A percentile compares a stretch with the other conserved stretches of the same genome.
Evolutionary conservation across 140 eudicot genomes (phyloP).

Genomic region (Cichorium intybus): DNA sequence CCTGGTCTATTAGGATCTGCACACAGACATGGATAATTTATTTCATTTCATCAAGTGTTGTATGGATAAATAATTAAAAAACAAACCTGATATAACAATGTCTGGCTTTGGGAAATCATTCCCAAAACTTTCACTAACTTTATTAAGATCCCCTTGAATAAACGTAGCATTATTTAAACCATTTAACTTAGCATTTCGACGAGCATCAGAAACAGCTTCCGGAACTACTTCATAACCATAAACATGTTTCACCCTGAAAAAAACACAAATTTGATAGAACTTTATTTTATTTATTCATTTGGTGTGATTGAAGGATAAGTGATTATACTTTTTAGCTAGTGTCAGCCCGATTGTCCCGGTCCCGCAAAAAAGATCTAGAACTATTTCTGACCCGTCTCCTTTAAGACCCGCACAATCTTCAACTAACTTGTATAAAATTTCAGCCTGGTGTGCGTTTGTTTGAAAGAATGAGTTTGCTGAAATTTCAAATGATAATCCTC

Average conservation of each 20-base stretch:
- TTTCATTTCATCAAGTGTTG: too few relatives aligned
- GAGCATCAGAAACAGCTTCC: conserved; percentile 89
- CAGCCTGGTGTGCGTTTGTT: conserved; percentile 96
- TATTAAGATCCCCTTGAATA: conserved; percentile 87
- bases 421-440: conserved; percentile 68
- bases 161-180: conserved; percentile 81
- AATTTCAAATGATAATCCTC: conserved; percentile 84
- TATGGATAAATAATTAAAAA: neutral
- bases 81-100: conserved; percentile 74
- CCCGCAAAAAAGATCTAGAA: conserved; percentile 90
- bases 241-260: conserved; percentile 71
- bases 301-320: neutral
- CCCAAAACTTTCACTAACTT: conserved; percentile 77
- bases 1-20: conserved; percentile 98
- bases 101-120: conserved; percentile 81
- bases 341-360: conserved; percentile 94
- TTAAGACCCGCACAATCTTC: conserved; percentile 78
- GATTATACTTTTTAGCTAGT: conserved; percentile 71
- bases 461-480: conserved; percentile 95
- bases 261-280: too few relatives aligned
- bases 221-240: conserved; percentile 92
- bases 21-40: conserved; percentile 9
- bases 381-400: conserved; percentile 89
- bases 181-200: conserved; percentile 73
- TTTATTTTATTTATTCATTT: too few relatives aligned